phyloP scores from a whole-genome alignment of 345 rosid genomes.

The Trapa incisa region DNA sequence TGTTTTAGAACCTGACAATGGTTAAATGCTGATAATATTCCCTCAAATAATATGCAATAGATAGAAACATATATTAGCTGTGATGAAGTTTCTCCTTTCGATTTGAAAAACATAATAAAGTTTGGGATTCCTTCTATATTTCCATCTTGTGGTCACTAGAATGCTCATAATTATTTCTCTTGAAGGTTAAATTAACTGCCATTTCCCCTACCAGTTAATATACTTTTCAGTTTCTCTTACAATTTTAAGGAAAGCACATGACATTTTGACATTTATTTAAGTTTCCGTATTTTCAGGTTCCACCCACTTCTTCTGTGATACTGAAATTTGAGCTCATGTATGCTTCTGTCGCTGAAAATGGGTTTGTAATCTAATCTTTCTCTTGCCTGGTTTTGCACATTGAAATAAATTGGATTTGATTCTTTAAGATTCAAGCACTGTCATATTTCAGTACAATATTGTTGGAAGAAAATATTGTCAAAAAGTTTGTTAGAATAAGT shows the following conservation, averaged over 20 bases:
- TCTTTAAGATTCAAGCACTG: background rate
- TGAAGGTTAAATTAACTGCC: background rate
- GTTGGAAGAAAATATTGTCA: background rate
- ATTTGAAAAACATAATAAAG: background rate
- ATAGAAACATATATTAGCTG: background rate
- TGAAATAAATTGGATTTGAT: background rate
- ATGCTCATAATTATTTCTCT: background rate
- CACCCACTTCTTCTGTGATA: constrained; percentile 61
- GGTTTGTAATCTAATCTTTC: constrained; percentile 23
- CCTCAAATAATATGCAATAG: background rate
- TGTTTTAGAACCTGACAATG: background rate
- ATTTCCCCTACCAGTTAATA: background rate
- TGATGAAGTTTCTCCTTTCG: background rate
- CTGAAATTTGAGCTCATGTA: constrained; percentile 89
- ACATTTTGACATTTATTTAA: constrained; percentile 3
- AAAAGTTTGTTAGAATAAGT: no score
- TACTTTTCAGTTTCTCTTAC: background rate
- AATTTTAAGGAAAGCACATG: background rate
- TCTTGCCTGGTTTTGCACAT: constrained; percentile 7
- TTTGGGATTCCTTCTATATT: background rate
- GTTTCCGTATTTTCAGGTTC: constrained; percentile 32
- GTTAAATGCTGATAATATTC: background rate
- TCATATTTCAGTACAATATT: background rate
- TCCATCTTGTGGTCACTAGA: background rate
- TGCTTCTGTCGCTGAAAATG: constrained; percentile 44